Percentiles rank a stretch among this genome's conserved stretches.
phyloP scores from a whole-genome alignment of 768 basidiomycete genomes.

The Agaricus bisporus region DNA sequence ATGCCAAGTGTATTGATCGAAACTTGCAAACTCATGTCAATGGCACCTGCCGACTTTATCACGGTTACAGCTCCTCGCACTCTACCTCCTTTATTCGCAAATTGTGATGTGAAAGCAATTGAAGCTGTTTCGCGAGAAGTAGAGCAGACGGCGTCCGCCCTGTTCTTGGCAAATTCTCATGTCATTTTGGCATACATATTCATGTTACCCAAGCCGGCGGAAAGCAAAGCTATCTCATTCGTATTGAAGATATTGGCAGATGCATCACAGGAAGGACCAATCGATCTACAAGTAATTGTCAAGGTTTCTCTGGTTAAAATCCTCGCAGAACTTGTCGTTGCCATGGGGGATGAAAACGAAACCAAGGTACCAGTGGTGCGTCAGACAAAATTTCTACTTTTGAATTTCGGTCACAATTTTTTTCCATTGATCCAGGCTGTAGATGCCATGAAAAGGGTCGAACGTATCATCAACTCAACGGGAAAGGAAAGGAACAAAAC shows the following conservation, averaged over 20 bases:
- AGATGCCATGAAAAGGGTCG: conserved; percentile 31
- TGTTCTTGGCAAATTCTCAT: conserved; percentile 50
- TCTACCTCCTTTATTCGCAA: conserved; percentile 65
- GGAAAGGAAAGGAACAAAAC: conserved; percentile 22
- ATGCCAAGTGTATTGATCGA: conserved; percentile 59
- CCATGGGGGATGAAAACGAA: conserved; percentile 64
- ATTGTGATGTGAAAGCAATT: conserved; percentile 51
- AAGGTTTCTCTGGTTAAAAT: conserved; percentile 64
- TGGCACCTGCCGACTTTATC: conserved; percentile 55
- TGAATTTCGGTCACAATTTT: neutral
- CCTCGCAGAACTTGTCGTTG: conserved; percentile 69
- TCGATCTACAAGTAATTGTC: conserved; percentile 47
- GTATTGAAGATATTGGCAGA: conserved; percentile 52
- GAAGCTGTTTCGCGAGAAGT: conserved; percentile 55
- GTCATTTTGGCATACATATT: conserved; percentile 63
- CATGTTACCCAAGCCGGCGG: conserved; percentile 45
- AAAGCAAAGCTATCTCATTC: conserved; percentile 58
- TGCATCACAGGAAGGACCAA: conserved; percentile 30
- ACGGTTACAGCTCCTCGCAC: conserved; percentile 55
- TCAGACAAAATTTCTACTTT: conserved; percentile 3
- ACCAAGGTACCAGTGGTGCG: conserved; percentile 40
- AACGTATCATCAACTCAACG: conserved; percentile 36
- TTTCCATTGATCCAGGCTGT: conserved; percentile 21
- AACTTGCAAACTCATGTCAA: conserved; percentile 61
- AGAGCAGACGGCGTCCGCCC: conserved; percentile 32